These are phyloP conservation scores for Ophiocordyceps camponoti-rufipedis DNA, from an alignment of 2,329 filamentous ascomycete genomes.

Conservation along the genomic window DNA sequence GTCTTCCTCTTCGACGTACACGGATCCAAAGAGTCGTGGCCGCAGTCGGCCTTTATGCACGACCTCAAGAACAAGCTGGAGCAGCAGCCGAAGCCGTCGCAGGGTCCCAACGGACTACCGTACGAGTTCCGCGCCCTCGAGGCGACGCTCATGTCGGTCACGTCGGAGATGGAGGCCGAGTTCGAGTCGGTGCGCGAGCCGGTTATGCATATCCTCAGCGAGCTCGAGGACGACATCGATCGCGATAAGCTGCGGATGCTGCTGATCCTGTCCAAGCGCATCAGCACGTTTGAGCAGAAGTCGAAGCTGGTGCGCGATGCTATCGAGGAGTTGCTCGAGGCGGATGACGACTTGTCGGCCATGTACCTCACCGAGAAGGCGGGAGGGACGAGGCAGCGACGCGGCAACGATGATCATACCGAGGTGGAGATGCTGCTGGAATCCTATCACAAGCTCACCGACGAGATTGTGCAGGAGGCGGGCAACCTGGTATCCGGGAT, in stretches of 20 bases:
- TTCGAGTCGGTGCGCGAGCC: slow-evolving; percentile 89
- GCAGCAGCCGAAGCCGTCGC: slow-evolving; percentile 24
- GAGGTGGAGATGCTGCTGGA: slow-evolving; percentile 95
- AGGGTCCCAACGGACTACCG: slow-evolving; percentile 48
- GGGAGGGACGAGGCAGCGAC: slow-evolving; percentile 42
- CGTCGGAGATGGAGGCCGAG: slow-evolving; percentile 77
- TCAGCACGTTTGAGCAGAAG: slow-evolving; percentile 96
- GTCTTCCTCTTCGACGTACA: slow-evolving; percentile 94
- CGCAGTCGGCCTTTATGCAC: slow-evolving; percentile 95
- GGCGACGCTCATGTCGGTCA: slow-evolving; percentile 86
- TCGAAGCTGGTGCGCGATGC: slow-evolving; percentile 85
- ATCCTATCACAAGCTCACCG: slow-evolving; percentile 92
- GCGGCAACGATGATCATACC: slow-evolving; percentile 68
- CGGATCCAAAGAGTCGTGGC: slow-evolving; percentile 83
- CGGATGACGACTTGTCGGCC: slow-evolving; percentile 79
- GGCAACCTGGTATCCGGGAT: slow-evolving; percentile 88
- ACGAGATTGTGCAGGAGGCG: slow-evolving; percentile 92
- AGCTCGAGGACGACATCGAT: slow-evolving; percentile 93
- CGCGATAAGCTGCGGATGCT: slow-evolving; percentile 80
- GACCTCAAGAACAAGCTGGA: slow-evolving; percentile 86
- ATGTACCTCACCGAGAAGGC: slow-evolving; percentile 94
- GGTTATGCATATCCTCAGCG: slow-evolving; percentile 71
- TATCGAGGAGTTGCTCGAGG: slow-evolving; percentile 87
- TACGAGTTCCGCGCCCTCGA: slow-evolving; percentile 96
- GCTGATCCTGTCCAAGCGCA: slow-evolving; percentile 83